Evolutionary conservation across 768 basidiomycete species (phyloP).

Genomic region (Agaricus subrufescens): DNA sequence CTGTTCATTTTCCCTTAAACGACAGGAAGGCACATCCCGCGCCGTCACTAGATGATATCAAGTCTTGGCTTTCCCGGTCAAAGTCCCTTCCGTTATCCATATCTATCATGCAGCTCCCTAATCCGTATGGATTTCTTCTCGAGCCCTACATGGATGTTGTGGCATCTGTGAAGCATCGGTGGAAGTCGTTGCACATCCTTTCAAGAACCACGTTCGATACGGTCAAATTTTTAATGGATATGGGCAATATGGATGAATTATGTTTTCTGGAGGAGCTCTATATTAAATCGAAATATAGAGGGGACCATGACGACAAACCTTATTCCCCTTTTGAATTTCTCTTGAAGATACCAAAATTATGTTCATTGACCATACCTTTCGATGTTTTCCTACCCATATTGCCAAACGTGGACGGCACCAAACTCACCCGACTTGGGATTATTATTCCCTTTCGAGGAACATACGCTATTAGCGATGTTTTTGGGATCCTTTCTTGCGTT

Average conservation of each 20-base stretch:
- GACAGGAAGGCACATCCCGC: not conserved
- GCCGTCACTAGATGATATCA: not conserved
- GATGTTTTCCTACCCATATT: too few relatives aligned
- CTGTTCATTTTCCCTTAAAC: slow-evolving; percentile 9
- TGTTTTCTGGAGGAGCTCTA: not conserved
- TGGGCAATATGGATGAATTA: not conserved
- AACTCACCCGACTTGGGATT: not conserved
- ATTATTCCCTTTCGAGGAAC: not conserved
- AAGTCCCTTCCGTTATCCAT: not conserved
- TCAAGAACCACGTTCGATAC: not conserved
- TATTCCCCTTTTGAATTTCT: not conserved
- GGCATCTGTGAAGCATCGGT: not conserved
- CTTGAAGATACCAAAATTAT: not conserved
- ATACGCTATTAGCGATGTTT: not conserved
- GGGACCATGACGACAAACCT: too few relatives aligned
- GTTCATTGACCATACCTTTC: not conserved
- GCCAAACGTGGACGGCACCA: not conserved
- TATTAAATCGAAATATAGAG: not conserved
- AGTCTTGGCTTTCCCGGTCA: not conserved
- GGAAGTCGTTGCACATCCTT: not conserved
- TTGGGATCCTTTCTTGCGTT: not conserved
- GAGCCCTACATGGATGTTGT: not conserved
- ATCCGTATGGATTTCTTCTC: too few relatives aligned
- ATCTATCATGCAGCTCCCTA: not conserved
- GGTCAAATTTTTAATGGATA: not conserved